Conservation (phyloP, 768 basidiomycete species). For the Lactarius sanguifluus region DNA sequence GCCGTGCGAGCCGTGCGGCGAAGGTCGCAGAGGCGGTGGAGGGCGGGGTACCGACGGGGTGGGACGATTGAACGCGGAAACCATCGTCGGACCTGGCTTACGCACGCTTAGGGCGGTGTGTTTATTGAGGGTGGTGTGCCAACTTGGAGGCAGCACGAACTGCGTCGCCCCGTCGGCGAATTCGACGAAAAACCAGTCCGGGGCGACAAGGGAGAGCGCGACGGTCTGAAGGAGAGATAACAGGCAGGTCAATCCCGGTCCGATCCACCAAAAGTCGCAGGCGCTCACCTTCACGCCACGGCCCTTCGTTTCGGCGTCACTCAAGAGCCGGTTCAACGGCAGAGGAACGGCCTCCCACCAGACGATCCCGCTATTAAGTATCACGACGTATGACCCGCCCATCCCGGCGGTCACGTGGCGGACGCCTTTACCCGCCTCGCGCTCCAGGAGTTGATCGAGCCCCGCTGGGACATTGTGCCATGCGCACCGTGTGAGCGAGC, state of each 20-base stretch:
- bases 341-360: constrained; percentile 18
- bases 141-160: constrained; percentile 3
- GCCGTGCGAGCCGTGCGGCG: not conserved
- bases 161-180: constrained; percentile 10
- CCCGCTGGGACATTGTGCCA: constrained; percentile 17
- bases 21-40: not conserved
- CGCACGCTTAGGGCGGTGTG: not conserved
- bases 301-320: constrained; percentile 3
- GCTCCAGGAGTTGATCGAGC: constrained; percentile 12
- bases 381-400: constrained; percentile 15
- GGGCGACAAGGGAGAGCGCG: constrained; percentile 14
- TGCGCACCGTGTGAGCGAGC: constrained; percentile 5
- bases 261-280: not conserved
- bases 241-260: not conserved
- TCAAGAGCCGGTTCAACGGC: constrained; percentile 1
- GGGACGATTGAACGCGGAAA: not conserved
- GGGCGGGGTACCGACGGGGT: not conserved
- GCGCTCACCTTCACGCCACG: constrained; percentile 4
- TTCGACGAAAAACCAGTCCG: constrained; percentile 20
- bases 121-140: constrained; percentile 2
- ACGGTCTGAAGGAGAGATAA: constrained; percentile 1
- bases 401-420: constrained; percentile 21
- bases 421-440: constrained; percentile 10
- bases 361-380: constrained; percentile 11
- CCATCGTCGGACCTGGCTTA: not conserved